Evolutionary conservation across 129 eudicot genomes (phyloP), one percentile per base, ranked within the genome.

Genomic region (Artemisia annua): DNA sequence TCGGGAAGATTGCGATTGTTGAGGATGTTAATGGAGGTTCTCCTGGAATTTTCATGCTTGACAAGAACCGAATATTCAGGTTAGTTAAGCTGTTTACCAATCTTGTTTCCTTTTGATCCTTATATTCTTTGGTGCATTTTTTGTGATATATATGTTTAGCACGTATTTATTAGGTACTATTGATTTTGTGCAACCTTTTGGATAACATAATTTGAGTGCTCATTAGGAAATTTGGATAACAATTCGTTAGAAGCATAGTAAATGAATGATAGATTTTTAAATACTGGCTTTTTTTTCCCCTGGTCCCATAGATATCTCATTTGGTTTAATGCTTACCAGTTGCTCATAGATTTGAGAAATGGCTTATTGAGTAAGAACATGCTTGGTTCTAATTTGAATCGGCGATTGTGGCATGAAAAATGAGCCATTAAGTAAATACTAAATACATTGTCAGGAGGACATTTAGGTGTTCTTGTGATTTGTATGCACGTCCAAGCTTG

Each of bases 1-100:
- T 85, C 56, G 98, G 98, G 77, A 90, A 81, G 58, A 81, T 85
- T 64, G 98, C 84, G 8, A 82, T 87, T 56, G 81, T 87, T 26
- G 92, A 90, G 44, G 84, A 67, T 66, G 81, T 15, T 14, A 83
- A 48, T 35, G 73, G 79, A 44, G 85, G 79, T 58, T 66, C 66
- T 75, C 90, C 86, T 51, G 87, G 74, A 22, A 70, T 92, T 63
- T 93, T 87, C 67, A 89, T 93, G 98, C 92, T 90, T 30, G 97
- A 93, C 66, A 74, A 58, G 76, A 58, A 82, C 78, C 87, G 77
- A 12, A 90, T 93, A 63, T 84, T 85, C 81, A 90, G 96, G 98
- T 93, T 79, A 32, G 50, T 69, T 71, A 30, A 19, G 49, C 30
- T 76, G 39, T 24, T 16, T 28, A 26, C 3, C n/a, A 7, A 28